A percentile compares a stretch with the other conserved stretches of the same genome.
Evolutionary conservation across 257 asterid genomes (phyloP).

Genomic region (Primulina tabacum): DNA sequence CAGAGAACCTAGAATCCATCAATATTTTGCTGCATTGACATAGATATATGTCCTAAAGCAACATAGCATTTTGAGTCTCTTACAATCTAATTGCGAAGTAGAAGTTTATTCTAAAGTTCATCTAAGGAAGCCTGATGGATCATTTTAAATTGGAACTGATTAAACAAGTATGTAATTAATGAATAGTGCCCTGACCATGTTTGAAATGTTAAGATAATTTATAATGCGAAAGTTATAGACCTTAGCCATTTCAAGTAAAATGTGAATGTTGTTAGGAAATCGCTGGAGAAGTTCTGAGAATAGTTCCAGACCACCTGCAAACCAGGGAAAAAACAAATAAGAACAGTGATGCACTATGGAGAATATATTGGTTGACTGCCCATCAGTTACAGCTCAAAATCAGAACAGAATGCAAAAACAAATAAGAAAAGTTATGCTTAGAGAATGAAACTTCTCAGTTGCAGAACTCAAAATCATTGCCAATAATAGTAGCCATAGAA

Average conservation of each 20-base stretch:
- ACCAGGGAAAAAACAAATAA: constrained; percentile 22
- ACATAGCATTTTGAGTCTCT: too few species aligned
- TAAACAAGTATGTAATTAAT: not conserved
- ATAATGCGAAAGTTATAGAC: constrained; percentile 36
- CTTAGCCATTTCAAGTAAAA: constrained; percentile 97
- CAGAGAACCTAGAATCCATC: too few species aligned
- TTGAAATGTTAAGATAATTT: constrained; percentile 17
- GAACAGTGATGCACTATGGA: constrained; percentile 5
- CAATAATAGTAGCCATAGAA: constrained; percentile 8
- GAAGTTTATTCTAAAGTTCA: not conserved
- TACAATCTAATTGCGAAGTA: too few species aligned
- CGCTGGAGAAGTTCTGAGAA: constrained; percentile 87
- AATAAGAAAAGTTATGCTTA: not conserved
- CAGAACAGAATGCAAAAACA: too few species aligned
- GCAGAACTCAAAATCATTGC: constrained; percentile 15
- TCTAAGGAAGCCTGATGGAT: not conserved
- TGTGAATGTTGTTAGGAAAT: constrained; percentile 82
- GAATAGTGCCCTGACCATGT: not conserved
- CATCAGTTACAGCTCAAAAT: constrained; percentile 19
- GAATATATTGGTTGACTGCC: constrained; percentile 5
- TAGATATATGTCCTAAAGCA: too few species aligned
- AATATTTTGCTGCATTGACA: too few species aligned
- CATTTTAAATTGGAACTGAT: not conserved
- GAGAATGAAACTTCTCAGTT: constrained; percentile 12
- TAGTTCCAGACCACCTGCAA: constrained; percentile 86